A percentile compares a stretch with the other conserved stretches of the same genome.
Conservation (phyloP, 495 filamentous ascomycete genomes). For the Cudoniella acicularis region DNA sequence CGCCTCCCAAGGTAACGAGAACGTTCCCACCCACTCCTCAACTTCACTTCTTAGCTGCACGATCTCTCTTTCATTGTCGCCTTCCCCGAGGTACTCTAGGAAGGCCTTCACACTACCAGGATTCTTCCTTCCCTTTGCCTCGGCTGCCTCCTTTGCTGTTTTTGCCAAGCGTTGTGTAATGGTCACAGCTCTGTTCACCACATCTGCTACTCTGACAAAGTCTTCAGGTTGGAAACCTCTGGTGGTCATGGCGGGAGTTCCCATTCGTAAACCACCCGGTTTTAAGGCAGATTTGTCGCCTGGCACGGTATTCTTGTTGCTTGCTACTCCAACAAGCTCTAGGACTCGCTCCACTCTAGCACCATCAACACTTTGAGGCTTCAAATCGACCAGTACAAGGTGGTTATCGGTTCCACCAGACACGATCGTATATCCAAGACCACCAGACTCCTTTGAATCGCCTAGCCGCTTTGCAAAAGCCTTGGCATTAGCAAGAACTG, state of each 20-base stretch:
- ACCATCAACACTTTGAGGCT: slow-evolving; percentile 85
- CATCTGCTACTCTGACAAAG: slow-evolving; percentile 84
- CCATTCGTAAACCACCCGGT: slow-evolving; percentile 87
- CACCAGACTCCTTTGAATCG: slow-evolving; percentile 65
- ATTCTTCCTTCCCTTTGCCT: slow-evolving; percentile 76
- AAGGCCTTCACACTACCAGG: slow-evolving; percentile 78
- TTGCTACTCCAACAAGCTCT: slow-evolving; percentile 90
- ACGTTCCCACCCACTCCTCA: slow-evolving; percentile 92
- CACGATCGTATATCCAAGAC: slow-evolving; percentile 86
- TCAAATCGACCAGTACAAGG: slow-evolving; percentile 90
- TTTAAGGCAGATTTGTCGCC: slow-evolving; percentile 91
- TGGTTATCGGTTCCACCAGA: slow-evolving; percentile 96
- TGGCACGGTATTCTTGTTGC: slow-evolving; percentile 98
- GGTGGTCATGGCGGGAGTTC: slow-evolving; percentile 96
- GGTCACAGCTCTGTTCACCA: slow-evolving; percentile 86
- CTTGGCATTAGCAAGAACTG: slow-evolving; percentile 82
- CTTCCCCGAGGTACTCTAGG: slow-evolving; percentile 75
- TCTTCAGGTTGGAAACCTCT: slow-evolving; percentile 84
- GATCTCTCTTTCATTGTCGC: slow-evolving; percentile 81
- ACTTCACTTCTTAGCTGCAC: slow-evolving; percentile 85
- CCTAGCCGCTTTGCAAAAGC: slow-evolving; percentile 76
- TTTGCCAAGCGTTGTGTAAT: slow-evolving; percentile 84
- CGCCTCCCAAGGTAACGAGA: slow-evolving; percentile 75
- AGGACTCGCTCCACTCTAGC: slow-evolving; percentile 91
- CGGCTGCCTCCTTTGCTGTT: slow-evolving; percentile 68